These are phyloP conservation scores for Paracamarosporium sp. DNA, from an alignment of 2,329 filamentous ascomycete species.

Conservation along the genomic window DNA sequence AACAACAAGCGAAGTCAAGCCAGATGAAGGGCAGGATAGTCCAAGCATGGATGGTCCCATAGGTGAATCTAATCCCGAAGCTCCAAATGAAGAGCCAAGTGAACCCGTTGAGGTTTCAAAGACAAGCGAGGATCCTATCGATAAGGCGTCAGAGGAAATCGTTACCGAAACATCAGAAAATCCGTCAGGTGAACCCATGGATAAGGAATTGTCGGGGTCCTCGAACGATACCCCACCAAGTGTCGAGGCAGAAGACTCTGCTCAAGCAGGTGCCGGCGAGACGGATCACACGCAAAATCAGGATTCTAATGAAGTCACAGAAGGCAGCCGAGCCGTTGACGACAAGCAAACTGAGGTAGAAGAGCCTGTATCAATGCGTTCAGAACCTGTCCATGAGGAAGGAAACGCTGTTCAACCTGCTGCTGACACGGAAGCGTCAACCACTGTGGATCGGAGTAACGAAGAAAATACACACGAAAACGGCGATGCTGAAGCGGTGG, in stretches of 20 bases:
- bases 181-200: neutral
- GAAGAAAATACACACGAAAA: neutral
- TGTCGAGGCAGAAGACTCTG: neutral
- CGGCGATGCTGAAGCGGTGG: neutral
- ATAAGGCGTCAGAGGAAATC: neutral
- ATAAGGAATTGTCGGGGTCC: neutral
- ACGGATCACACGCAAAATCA: neutral
- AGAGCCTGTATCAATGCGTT: neutral
- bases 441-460: neutral
- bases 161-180: neutral
- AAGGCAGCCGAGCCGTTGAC: neutral
- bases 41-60: neutral
- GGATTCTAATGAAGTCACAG: neutral
- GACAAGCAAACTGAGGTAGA: neutral
- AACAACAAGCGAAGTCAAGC: neutral
- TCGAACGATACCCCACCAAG: neutral
- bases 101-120: slow-evolving; percentile 9
- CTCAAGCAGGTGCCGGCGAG: neutral
- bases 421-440: neutral
- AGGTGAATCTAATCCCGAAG: neutral
- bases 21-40: neutral
- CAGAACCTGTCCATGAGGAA: neutral
- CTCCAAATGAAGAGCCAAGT: neutral
- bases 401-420: neutral
- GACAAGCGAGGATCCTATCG: neutral